Evolutionary conservation across 2,329 filamentous ascomycete genomes (phyloP).

Genomic region (Aspergillus texensis): DNA sequence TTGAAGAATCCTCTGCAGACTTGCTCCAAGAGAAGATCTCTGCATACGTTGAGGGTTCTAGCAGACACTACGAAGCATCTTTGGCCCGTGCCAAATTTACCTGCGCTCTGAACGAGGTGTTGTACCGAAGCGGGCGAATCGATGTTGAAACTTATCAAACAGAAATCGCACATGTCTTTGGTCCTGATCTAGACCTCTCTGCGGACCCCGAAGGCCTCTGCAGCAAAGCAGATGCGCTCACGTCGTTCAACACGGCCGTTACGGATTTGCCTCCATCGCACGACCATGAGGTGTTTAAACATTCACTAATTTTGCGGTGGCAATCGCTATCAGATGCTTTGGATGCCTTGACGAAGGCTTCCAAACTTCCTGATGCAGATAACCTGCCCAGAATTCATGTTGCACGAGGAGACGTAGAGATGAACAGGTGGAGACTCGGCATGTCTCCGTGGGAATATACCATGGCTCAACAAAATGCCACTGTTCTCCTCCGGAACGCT

Average conservation of each 20-base stretch:
- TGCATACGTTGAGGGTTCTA: constrained; percentile 51
- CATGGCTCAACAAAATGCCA: constrained; percentile 47
- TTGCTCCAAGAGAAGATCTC: constrained; percentile 58
- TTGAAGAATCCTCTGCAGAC: constrained; percentile 58
- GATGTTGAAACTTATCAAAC: constrained; percentile 57
- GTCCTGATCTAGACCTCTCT: constrained; percentile 42
- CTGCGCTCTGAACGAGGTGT: constrained; percentile 58
- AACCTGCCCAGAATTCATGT: constrained; percentile 58
- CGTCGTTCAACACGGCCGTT: constrained; percentile 55
- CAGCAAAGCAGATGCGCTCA: constrained; percentile 60
- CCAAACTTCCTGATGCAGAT: constrained; percentile 53
- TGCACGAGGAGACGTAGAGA: constrained; percentile 58
- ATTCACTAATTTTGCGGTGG: constrained; percentile 50
- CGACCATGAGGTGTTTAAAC: constrained; percentile 33
- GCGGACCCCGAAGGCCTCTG: constrained; percentile 54
- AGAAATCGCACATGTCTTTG: constrained; percentile 46
- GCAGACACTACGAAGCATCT: constrained; percentile 53
- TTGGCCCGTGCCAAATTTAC: constrained; percentile 61
- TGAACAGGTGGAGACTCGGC: constrained; percentile 57
- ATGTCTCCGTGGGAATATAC: constrained; percentile 46
- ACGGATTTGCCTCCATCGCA: constrained; percentile 34
- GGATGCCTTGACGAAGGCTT: constrained; percentile 53
- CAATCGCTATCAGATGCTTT: constrained; percentile 55
- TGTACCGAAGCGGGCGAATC: constrained; percentile 56
- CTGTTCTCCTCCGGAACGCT: constrained; percentile 57